A percentile compares a stretch with the other conserved stretches of the same genome.
phyloP scores from a whole-genome alignment of 1,284 basidiomycete genomes.

The Cutaneotrichosporon sp. region DNA sequence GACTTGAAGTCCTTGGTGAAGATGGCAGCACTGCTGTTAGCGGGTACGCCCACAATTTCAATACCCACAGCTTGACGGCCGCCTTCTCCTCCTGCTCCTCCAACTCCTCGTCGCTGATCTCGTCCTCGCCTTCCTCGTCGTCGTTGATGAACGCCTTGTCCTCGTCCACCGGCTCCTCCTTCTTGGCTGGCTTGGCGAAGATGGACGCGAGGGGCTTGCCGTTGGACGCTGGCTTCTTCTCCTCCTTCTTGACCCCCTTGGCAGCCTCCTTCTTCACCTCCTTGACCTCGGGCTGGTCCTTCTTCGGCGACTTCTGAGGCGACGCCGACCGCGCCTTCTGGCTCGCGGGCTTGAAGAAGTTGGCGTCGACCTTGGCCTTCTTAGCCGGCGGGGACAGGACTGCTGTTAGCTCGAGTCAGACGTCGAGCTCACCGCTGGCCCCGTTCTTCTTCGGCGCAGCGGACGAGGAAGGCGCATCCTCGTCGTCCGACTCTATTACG shows the following conservation, averaged over 20 bases:
- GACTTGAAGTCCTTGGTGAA: conserved; percentile 56
- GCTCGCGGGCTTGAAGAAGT: conserved; percentile 26
- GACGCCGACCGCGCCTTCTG: too few species aligned
- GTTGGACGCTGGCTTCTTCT: conserved; percentile 20
- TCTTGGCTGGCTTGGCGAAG: conserved; percentile 44
- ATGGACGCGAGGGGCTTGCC: conserved; percentile 53
- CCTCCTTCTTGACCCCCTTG: too few species aligned
- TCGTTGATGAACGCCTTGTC: conserved; percentile 50
- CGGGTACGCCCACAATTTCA: not conserved
- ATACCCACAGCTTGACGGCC: conserved; percentile 64
- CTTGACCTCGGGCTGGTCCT: conserved; percentile 14
- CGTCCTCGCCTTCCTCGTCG: conserved; percentile 52
- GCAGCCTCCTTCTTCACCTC: not conserved
- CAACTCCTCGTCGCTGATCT: conserved; percentile 49
- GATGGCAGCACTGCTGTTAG: conserved; percentile 61
- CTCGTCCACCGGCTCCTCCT: conserved; percentile 37
- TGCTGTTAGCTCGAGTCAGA: conserved; percentile 1
- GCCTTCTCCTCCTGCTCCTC: conserved; percentile 63
- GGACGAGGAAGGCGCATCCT: too few species aligned
- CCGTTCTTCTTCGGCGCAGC: conserved; percentile 11
- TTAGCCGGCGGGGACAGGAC: conserved; percentile 37
- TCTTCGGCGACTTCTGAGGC: conserved; percentile 2
- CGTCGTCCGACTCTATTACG: conserved; percentile 68
- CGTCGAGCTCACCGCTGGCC: conserved; percentile 13
- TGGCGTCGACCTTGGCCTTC: conserved; percentile 35